These are phyloP conservation scores for Cymbidium sinense DNA, from an alignment of 106 monocot species.

Conservation along the genomic window DNA sequence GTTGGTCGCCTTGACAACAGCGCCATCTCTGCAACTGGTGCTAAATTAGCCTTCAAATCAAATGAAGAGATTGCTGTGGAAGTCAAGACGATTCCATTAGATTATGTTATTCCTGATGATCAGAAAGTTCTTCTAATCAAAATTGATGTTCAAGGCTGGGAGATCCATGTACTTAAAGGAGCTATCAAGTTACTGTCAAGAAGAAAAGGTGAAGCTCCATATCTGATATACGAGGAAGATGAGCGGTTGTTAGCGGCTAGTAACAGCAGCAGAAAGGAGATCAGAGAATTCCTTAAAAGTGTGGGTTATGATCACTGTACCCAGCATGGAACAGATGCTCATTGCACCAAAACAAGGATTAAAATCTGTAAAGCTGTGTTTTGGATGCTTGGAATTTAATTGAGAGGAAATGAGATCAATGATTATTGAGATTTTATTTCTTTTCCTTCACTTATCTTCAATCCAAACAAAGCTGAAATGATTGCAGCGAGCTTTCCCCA, in stretches of 20 bases:
- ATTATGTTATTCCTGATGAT: conserved; percentile 62
- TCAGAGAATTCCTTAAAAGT: conserved; percentile 49
- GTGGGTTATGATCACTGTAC: conserved; percentile 69
- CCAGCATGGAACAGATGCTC: conserved; percentile 68
- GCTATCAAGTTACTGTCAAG: conserved; percentile 68
- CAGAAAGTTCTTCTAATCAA: conserved; percentile 61
- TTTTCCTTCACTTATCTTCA: too few relatives aligned
- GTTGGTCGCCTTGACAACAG: conserved; percentile 94
- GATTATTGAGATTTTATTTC: too few relatives aligned
- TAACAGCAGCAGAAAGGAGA: conserved; percentile 71
- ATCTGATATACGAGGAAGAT: conserved; percentile 94
- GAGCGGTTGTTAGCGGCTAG: conserved; percentile 72
- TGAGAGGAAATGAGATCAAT: too few relatives aligned
- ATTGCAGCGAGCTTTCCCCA: too few relatives aligned
- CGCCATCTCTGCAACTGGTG: conserved; percentile 84
- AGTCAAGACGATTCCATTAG: conserved; percentile 63
- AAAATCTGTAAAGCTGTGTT: too few relatives aligned
- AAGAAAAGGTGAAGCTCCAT: conserved; percentile 63
- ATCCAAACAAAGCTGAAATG: too few relatives aligned
- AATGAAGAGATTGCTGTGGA: conserved; percentile 76
- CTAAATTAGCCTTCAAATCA: conserved; percentile 81
- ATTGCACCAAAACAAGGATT: conserved; percentile 52
- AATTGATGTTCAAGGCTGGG: conserved; percentile 98
- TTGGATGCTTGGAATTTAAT: too few relatives aligned
- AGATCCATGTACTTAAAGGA: conserved; percentile 75